A percentile compares a stretch with the other conserved stretches of the same genome.
phyloP scores from a whole-genome alignment of 106 monocot genomes.

The Dactylorhiza incarnata region DNA sequence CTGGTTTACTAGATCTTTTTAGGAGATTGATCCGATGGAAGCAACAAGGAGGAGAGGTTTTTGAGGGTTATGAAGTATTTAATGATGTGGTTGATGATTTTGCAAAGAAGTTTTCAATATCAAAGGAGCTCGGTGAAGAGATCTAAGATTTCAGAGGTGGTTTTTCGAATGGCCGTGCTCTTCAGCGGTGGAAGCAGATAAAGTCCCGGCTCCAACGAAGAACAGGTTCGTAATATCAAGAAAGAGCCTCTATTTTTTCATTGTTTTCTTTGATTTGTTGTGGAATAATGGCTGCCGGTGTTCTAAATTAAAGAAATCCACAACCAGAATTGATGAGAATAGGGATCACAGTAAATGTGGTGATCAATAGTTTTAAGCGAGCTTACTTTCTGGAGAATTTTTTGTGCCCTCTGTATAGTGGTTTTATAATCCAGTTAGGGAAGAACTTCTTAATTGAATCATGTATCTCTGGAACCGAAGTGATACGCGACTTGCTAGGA shows the following conservation, averaged over 20 bases:
- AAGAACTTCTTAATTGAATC: too few relatives aligned
- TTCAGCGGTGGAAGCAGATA: too few relatives aligned
- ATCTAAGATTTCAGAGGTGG: background rate
- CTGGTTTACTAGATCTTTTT: slow-evolving; percentile 34
- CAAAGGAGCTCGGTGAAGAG: slow-evolving; percentile 1
- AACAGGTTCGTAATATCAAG: background rate
- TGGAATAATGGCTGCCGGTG: background rate
- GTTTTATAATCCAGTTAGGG: background rate
- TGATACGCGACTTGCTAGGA: too few relatives aligned
- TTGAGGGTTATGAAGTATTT: slow-evolving; percentile 34
- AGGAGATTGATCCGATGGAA: slow-evolving; percentile 47
- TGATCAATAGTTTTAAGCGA: background rate
- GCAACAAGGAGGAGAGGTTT: slow-evolving; percentile 26
- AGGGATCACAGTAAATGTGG: background rate
- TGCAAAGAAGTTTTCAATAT: slow-evolving; percentile 16
- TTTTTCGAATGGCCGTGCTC: too few relatives aligned
- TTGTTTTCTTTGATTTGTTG: background rate
- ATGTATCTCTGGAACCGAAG: too few relatives aligned
- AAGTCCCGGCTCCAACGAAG: background rate
- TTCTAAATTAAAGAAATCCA: background rate
- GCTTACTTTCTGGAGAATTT: background rate
- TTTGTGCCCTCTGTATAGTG: background rate
- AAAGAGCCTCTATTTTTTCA: background rate
- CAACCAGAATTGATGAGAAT: background rate
- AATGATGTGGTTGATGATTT: slow-evolving; percentile 27